Percentiles rank a stretch among this genome's conserved stretches.
Conservation (phyloP, 1,284 basidiomycete genomes). For the Hemileia vastatrix region DNA sequence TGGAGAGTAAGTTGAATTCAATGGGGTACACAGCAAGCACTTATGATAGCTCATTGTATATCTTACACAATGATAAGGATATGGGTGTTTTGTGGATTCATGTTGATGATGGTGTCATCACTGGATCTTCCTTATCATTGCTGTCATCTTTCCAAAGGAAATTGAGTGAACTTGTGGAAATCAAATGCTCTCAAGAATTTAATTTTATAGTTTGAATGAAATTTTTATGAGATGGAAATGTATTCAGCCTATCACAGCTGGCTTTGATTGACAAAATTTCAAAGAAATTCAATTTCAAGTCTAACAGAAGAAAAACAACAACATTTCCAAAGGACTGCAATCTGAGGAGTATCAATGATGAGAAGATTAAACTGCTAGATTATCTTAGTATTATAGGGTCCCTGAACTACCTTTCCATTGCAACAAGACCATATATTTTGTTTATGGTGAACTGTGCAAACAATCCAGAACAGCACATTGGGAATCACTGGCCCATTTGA, state of each 20-base stretch:
- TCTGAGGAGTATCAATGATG: no score
- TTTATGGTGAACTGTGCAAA: no score
- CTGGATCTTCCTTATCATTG: no score
- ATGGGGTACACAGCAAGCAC: not conserved
- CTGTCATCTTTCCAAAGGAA: not conserved
- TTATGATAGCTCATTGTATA: not conserved
- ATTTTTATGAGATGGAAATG: not conserved
- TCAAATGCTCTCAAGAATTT: not conserved
- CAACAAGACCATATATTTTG: no score
- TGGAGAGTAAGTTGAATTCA: not conserved
- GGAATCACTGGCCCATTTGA: no score
- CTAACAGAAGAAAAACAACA: no score
- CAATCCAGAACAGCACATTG: no score
- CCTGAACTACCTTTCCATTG: no score
- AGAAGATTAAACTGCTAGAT: no score
- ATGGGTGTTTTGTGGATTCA: constrained; percentile 1
- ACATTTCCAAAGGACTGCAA: no score
- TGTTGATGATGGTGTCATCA: constrained; percentile 8
- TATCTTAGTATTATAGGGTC: no score
- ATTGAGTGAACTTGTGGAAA: not conserved
- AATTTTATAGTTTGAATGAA: not conserved
- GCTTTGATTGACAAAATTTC: not conserved
- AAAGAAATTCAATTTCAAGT: not conserved
- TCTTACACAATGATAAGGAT: not conserved
- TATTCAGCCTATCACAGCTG: not conserved